Evolutionary conservation across 2,329 filamentous ascomycete genomes (phyloP), one percentile per base, ranked within the genome.

Genomic region (Iodosphaeria phyllophila): DNA sequence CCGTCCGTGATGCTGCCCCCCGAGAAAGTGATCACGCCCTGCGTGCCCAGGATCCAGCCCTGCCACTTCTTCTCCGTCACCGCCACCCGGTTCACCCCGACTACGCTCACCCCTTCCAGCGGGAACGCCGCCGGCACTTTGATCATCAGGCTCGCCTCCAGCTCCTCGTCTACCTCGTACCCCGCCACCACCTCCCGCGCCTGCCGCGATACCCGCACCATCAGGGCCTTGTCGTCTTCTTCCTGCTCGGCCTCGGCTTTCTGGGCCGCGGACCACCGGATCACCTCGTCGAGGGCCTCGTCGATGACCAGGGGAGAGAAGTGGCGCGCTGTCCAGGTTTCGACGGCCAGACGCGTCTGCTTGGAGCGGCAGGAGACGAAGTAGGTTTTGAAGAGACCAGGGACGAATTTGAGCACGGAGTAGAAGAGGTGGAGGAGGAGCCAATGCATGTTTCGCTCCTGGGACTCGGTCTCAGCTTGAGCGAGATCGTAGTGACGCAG

Each of bases 41-140:
- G 79, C 4, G 80, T 86, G 6, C 74, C 82, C 40, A 80, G 64
- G 32, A 93, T 61, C 84, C 86, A 93, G 32, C 64, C 75, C 48
- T 82, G 74, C 86, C 89, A 98, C 44, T 89, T 92, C 47, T 74
- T 74, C 42, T 95, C 84, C 30, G 73, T 75, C 14, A 93, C 80
- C 0, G 79, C 82, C 2, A 95, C 82, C 8, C 86, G 74, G 37
- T 76, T 80, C 12, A 84, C 55, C 6, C 82, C 74, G 3, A 71
- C 58, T 1, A 95, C 83, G 6, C 66, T 58, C 2, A 91, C 79
- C 2, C 67, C 63, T 13, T 82, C 72, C 6, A 98, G 65, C 0
- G 89, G 89, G 41, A 91, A 98, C 20, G 72, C 73, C 2, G 68
- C 54, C 0, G 86, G 86, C 1, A 98, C 61, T 5, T 66, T 65